Base-by-base conservation (phyloP, 2,329 filamentous ascomycete genomes). In the Ascochyta pisi region DNA sequence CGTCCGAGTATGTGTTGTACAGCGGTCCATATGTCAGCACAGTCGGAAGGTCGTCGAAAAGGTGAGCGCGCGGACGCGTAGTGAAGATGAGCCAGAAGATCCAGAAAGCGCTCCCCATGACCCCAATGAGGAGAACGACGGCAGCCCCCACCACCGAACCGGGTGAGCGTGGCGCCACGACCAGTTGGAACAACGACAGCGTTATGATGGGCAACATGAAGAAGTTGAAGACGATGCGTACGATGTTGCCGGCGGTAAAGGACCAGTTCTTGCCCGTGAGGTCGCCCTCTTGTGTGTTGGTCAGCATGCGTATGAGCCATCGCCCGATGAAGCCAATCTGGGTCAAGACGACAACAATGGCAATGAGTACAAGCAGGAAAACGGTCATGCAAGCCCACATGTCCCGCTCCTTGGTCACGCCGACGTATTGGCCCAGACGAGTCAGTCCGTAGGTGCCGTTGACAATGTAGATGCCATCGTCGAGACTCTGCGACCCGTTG, bases 1-100 rank as follows among this genome's bases (percentile, higher is more conserved):
- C 90, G 73, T 99, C 95, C 23, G 91, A 95, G 74, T 96, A 98
- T 0, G 95, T 99, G 77, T 99, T 99, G 71, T 99, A 99, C 7
- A 99, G 81, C 5, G 95, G 92, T 0, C 95, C 95, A 67, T 96
- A 98, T 1, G 92, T 83, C 2, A 99, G 82, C 8, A 98, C 87
- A 0, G 92, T 97, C 6, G 92, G 87, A 44, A 99, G 82, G 69
- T 98, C 92, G 76, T 99, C 95, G 73, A 97, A 99, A 9, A 99
- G 82, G 63, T 92, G 89, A 1, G 92, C 90, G 58, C 92, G 88
- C 6, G 93, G 93, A 61, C 90, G 88, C 0, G 91, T 95, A 23
- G 82, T 86, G 53, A 89, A 86, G 66, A 98, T 94, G 46, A 96
- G 82, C 69, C 86, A 86, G 43, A 96, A 85, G 24, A 96, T 85